Evolutionary conservation across 1,284 basidiomycete species (phyloP).

Genomic region (Trichosporon coremiiforme): DNA sequence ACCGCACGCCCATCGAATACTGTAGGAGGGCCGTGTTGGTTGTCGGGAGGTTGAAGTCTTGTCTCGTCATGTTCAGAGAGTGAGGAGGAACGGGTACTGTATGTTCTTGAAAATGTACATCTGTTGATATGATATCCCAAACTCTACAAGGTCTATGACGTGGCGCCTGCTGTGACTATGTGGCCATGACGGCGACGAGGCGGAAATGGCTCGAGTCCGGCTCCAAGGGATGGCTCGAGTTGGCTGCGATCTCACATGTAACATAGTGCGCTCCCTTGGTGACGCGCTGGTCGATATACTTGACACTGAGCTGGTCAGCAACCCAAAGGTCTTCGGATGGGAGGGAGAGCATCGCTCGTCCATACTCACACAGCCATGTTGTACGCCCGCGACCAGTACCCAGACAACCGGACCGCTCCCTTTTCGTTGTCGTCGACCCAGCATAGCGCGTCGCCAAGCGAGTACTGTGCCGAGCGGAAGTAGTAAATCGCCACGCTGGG

Average conservation of each 20-base stretch:
- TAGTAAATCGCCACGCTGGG: slow-evolving; percentile 56
- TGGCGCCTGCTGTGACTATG: slow-evolving; percentile 34
- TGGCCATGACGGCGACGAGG: slow-evolving; percentile 57
- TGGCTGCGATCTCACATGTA: slow-evolving; percentile 53
- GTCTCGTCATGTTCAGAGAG: no score
- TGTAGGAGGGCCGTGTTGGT: no score
- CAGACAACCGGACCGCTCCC: slow-evolving; percentile 47
- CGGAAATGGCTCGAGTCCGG: slow-evolving; percentile 55
- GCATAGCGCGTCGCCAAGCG: slow-evolving; percentile 55
- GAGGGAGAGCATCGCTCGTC: no score
- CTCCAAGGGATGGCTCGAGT: slow-evolving; percentile 50
- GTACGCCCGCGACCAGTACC: slow-evolving; percentile 54
- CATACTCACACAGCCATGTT: slow-evolving; percentile 51
- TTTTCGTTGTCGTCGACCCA: slow-evolving; percentile 57
- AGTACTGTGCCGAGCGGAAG: slow-evolving; percentile 53
- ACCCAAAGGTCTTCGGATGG: not conserved
- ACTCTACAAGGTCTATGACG: not conserved
- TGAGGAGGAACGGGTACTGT: not conserved
- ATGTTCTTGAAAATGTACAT: slow-evolving; percentile 1
- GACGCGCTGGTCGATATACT: slow-evolving; percentile 56
- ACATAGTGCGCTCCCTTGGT: slow-evolving; percentile 50
- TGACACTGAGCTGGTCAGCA: slow-evolving; percentile 39
- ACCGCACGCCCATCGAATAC: no score
- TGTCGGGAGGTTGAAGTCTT: no score
- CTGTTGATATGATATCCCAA: not conserved